Conservation (phyloP, 2,329 filamentous ascomycete species). For the Monascus ruber region DNA sequence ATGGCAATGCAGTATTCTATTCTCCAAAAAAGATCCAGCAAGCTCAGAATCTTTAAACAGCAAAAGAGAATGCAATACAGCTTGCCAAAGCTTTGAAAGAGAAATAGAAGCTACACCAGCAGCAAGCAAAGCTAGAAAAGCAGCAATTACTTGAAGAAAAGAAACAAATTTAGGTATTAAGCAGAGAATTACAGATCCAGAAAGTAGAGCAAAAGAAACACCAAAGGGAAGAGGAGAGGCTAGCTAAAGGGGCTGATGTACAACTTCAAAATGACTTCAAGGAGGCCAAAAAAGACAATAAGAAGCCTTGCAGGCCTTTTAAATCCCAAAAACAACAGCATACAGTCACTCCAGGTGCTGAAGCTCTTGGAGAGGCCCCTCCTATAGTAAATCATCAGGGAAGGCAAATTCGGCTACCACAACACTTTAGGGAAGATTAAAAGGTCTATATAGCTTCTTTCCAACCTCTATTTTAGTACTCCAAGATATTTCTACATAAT, state of each 20-base stretch:
- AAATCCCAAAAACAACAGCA: too few relatives aligned
- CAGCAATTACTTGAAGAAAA: not conserved
- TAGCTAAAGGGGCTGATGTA: not conserved
- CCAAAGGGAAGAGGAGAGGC: conserved; percentile 21
- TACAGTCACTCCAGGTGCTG: too few relatives aligned
- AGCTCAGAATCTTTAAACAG: not conserved
- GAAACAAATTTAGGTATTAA: conserved; percentile 5
- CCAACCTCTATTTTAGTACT: too few relatives aligned
- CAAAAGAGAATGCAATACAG: conserved; percentile 1
- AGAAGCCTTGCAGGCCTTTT: too few relatives aligned
- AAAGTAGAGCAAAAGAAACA: conserved; percentile 35
- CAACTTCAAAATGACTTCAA: conserved; percentile 3
- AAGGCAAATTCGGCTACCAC: too few relatives aligned
- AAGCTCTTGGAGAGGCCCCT: too few relatives aligned
- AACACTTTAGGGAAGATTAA: too few relatives aligned
- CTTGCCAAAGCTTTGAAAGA: conserved; percentile 1
- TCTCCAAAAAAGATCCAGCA: conserved; percentile 2
- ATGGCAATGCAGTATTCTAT: conserved; percentile 1
- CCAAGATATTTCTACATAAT: too few relatives aligned
- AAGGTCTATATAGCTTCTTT: too few relatives aligned
- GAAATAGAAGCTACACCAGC: not conserved
- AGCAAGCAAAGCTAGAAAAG: conserved; percentile 3
- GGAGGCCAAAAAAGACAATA: not conserved
- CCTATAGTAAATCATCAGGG: too few relatives aligned
- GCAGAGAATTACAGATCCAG: conserved; percentile 10